Evolutionary conservation across 1,284 basidiomycete species (phyloP).

Genomic region (Papiliotrema flavescens): DNA sequence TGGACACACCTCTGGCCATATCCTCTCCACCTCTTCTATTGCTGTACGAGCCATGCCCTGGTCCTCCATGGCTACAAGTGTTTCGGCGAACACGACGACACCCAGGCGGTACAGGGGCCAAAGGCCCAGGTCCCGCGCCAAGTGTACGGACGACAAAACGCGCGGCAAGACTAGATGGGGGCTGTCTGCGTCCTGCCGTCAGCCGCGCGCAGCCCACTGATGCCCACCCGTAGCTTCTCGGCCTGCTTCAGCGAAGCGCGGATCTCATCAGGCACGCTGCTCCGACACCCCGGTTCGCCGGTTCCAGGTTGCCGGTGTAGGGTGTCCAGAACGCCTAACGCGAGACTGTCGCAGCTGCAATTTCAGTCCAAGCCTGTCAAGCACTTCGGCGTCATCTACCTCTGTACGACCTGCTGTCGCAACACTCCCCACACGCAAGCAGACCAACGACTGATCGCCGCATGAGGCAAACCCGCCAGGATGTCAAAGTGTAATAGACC

Average conservation of each 20-base stretch:
- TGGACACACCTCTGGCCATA: slow-evolving; percentile 24
- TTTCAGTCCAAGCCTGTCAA: too few species aligned
- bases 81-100: slow-evolving; percentile 29
- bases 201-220: not conserved
- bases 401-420: not conserved
- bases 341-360: not conserved
- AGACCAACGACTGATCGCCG: not conserved
- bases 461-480: not conserved
- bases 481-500: slow-evolving; percentile 21
- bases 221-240: slow-evolving; percentile 20
- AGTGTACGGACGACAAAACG: slow-evolving; percentile 30
- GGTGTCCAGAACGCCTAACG: not conserved
- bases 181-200: slow-evolving; percentile 6
- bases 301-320: too few species aligned
- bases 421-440: not conserved
- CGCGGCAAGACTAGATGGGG: slow-evolving; percentile 35
- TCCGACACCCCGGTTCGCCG: not conserved
- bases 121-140: slow-evolving; percentile 27
- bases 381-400: not conserved
- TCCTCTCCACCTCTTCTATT: slow-evolving; percentile 13
- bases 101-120: slow-evolving; percentile 37
- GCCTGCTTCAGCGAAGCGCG: slow-evolving; percentile 14
- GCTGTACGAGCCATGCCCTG: slow-evolving; percentile 23
- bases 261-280: not conserved
- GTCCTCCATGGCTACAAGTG: slow-evolving; percentile 34